Percentiles rank a stretch among this genome's conserved stretches.
Evolutionary conservation across 202 grass and related monocot species (phyloP).

Genomic region (Carex sylvatica): DNA sequence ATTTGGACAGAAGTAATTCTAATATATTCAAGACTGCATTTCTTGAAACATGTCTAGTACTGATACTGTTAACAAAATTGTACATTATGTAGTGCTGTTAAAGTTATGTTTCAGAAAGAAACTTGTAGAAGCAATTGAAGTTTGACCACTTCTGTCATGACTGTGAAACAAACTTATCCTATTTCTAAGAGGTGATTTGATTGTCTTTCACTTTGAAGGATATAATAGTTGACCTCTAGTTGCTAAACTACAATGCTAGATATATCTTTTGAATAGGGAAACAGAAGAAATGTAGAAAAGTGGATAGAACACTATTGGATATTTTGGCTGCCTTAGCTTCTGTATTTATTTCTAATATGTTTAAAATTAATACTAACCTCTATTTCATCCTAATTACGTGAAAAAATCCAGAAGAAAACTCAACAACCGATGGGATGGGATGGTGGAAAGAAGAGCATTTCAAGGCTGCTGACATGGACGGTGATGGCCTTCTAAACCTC

Average conservation of each 20-base stretch:
- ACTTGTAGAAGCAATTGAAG: not conserved
- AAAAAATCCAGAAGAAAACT: conserved; percentile 52
- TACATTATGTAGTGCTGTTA: not conserved
- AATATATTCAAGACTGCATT: conserved; percentile 14
- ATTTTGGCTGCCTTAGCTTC: not conserved
- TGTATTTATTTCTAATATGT: not conserved
- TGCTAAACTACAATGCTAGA: not conserved
- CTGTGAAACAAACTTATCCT: not conserved
- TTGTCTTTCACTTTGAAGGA: not conserved
- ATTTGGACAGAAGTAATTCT: not conserved
- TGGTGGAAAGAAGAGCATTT: conserved; percentile 97
- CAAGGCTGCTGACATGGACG: conserved; percentile 66
- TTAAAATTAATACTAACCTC: not conserved
- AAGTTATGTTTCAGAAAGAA: not conserved
- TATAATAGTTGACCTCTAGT: not conserved
- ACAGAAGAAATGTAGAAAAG: not conserved
- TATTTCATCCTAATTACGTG: not conserved
- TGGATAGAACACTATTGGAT: not conserved
- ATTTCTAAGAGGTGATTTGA: not conserved
- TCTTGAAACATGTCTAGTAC: not conserved
- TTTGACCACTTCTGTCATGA: not conserved
- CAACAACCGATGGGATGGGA: conserved; percentile 57
- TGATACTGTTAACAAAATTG: not conserved
- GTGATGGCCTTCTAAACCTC: conserved; percentile 73
- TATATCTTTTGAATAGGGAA: not conserved